phyloP scores from a whole-genome alignment of 306 rosid genomes.

The Fragaria ananassa region DNA sequence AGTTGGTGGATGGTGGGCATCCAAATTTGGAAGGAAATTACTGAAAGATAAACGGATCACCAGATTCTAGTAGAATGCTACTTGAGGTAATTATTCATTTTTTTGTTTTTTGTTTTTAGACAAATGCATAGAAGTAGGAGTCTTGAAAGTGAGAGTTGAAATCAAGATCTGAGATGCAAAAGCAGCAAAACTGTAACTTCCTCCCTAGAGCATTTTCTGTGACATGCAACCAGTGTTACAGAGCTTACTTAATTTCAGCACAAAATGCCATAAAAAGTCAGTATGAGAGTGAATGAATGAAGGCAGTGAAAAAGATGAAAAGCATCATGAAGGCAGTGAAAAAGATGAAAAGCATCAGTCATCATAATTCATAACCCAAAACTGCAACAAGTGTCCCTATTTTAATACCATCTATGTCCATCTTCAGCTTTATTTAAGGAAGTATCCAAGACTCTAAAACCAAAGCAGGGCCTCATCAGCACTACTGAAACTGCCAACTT shows the following conservation, averaged over 20 bases:
- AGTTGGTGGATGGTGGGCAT: not conserved
- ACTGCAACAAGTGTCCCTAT: not conserved
- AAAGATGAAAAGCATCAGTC: not conserved
- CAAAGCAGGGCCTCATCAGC: constrained; percentile 5
- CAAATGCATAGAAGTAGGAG: not conserved
- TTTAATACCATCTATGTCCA: constrained; percentile 12
- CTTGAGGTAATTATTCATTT: not conserved
- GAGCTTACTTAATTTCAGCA: not conserved
- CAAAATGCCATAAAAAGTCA: not conserved
- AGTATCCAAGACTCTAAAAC: constrained; percentile 10
- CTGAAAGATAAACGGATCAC: not conserved
- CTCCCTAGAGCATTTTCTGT: not conserved
- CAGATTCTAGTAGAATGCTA: constrained; percentile 1
- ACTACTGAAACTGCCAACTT: not conserved
- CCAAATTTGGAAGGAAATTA: not conserved
- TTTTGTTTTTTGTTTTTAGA: not conserved
- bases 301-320: not conserved
- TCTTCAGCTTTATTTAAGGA: constrained; percentile 48
- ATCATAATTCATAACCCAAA: not conserved
- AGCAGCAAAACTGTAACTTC: not conserved
- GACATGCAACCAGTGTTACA: not conserved
- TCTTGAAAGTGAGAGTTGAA: not conserved
- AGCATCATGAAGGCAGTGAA: not conserved
- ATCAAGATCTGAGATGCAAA: not conserved
- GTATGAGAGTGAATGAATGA: constrained; percentile 3